A percentile compares a stretch with the other conserved stretches of the same genome.
Conservation (phyloP, 2,329 filamentous ascomycete genomes). For the Byssothecium circinans region DNA sequence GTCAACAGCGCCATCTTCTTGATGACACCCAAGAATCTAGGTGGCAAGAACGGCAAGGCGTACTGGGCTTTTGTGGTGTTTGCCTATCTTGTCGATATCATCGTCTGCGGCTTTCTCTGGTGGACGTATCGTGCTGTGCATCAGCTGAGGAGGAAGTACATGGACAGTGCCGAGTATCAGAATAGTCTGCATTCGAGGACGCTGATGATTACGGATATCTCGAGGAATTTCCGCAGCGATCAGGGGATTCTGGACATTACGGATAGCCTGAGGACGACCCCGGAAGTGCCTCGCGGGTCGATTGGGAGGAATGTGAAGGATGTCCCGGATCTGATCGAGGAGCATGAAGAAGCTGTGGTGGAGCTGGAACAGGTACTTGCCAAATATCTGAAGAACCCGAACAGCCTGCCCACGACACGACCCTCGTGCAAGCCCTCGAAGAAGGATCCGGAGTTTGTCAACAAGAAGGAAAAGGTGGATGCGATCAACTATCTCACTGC, state of each 20-base stretch:
- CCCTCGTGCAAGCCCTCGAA: conserved; percentile 80
- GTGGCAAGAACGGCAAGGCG: conserved; percentile 43
- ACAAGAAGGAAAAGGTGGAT: conserved; percentile 76
- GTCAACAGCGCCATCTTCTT: conserved; percentile 22
- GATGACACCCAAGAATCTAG: conserved; percentile 48
- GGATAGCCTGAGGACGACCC: conserved; percentile 75
- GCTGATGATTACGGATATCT: conserved; percentile 77
- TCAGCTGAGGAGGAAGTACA: conserved; percentile 73
- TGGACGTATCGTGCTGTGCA: conserved; percentile 80
- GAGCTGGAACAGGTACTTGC: conserved; percentile 81
- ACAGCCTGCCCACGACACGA: conserved; percentile 72
- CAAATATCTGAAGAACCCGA: conserved; percentile 87
- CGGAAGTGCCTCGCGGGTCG: conserved; percentile 75
- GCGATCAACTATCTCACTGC: conserved; percentile 91
- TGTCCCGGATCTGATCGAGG: conserved; percentile 78
- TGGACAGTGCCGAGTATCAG: conserved; percentile 85
- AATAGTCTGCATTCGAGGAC: conserved; percentile 76
- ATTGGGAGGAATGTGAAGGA: conserved; percentile 92
- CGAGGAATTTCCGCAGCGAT: conserved; percentile 73
- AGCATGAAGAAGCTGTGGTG: conserved; percentile 80
- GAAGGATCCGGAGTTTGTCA: conserved; percentile 65
- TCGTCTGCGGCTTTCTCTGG: conserved; percentile 82
- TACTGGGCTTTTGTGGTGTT: conserved; percentile 63
- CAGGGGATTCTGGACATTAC: conserved; percentile 85
- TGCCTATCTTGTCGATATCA: conserved; percentile 69